Conservation (phyloP, 1,139 yeast genomes). For the Zygosaccharomyces pseudobailii region DNA sequence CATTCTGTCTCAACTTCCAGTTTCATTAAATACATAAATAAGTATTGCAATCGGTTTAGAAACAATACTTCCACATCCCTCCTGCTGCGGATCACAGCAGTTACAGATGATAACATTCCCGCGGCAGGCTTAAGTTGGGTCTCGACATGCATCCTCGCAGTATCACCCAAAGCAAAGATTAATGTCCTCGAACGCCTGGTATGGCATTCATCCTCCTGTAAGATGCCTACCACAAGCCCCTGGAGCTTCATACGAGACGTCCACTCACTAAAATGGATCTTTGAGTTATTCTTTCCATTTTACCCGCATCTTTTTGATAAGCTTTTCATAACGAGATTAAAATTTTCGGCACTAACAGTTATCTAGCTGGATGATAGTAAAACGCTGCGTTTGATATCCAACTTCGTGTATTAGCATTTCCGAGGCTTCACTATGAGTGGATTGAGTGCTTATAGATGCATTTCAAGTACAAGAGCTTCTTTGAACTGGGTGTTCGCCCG, state of each 20-base stretch:
- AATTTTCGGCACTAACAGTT: not conserved
- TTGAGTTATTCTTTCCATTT: slow-evolving; percentile 2
- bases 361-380: too few species aligned
- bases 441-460: slow-evolving; percentile 5
- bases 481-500: slow-evolving; percentile 3
- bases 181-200: slow-evolving; percentile 13
- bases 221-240: slow-evolving; percentile 6
- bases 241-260: slow-evolving; percentile 5
- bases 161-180: slow-evolving; percentile 26
- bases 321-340: not conserved
- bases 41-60: slow-evolving; percentile 27
- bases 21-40: slow-evolving; percentile 33
- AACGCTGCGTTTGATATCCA: not conserved
- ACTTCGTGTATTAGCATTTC: not conserved
- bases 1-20: slow-evolving; percentile 23
- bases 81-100: slow-evolving; percentile 17
- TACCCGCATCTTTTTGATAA: slow-evolving; percentile 5
- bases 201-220: slow-evolving; percentile 6
- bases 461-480: slow-evolving; percentile 5
- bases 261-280: not conserved
- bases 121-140: slow-evolving; percentile 9
- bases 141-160: slow-evolving; percentile 25
- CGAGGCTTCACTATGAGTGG: slow-evolving; percentile 5
- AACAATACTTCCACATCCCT: slow-evolving; percentile 26
- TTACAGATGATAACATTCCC: slow-evolving; percentile 19